A percentile compares a stretch with the other conserved stretches of the same genome.
These are phyloP conservation scores for Podaxis rugospora DNA, from an alignment of 768 basidiomycete species.

Conservation along the genomic window DNA sequence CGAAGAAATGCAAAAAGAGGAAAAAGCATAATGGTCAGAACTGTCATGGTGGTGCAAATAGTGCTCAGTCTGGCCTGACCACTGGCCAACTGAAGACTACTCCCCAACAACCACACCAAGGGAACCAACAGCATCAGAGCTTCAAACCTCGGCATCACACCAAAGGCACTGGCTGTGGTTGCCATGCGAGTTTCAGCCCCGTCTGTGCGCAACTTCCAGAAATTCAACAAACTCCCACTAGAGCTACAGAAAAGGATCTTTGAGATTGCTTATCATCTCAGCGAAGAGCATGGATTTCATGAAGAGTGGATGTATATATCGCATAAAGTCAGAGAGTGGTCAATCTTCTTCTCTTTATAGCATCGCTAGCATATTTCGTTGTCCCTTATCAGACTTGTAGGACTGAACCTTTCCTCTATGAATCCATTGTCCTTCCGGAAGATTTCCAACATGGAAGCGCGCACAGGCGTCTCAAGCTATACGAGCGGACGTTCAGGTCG, in stretches of 20 bases:
- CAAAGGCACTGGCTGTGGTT: not conserved
- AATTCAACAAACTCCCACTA: not conserved
- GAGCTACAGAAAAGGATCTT: constrained; percentile 1
- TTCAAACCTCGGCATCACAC: not conserved
- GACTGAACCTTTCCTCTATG: not conserved
- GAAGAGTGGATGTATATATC: not conserved
- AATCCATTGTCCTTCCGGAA: not conserved
- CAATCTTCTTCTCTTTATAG: not conserved
- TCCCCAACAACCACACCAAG: not conserved
- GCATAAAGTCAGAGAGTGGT: constrained; percentile 4
- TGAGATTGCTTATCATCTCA: not conserved
- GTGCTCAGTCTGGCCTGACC: not conserved
- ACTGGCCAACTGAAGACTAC: not conserved
- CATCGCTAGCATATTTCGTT: not conserved
- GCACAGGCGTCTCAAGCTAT: not conserved
- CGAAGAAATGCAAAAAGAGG: not conserved
- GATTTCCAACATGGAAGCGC: not conserved
- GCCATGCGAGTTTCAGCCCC: not conserved
- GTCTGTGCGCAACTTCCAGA: not conserved
- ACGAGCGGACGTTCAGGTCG: not conserved
- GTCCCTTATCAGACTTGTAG: not conserved
- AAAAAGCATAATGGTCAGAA: not conserved
- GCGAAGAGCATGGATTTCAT: not conserved
- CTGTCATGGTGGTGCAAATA: not conserved
- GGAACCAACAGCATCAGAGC: not conserved